Conservation (phyloP, 179 eudicot genomes). For the Silene coronaria region DNA sequence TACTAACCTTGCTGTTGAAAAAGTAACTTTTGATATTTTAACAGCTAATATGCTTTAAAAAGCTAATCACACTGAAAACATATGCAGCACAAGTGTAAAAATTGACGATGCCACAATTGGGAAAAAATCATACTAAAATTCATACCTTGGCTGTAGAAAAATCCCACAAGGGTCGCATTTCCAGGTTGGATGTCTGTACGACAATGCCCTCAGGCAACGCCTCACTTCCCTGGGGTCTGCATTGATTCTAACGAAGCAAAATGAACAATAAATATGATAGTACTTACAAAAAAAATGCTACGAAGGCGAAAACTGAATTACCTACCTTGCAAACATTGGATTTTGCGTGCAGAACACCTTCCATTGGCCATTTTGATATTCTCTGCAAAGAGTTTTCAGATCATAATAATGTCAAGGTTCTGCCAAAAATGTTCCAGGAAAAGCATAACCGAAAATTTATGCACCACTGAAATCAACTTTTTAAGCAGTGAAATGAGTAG, state of each 20-base stretch:
- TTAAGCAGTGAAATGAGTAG: not conserved
- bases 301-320: not conserved
- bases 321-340: slow-evolving; percentile 32
- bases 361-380: slow-evolving; percentile 34
- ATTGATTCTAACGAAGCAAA: slow-evolving; percentile 27
- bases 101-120: too few species aligned
- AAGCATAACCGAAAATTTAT: not conserved
- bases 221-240: slow-evolving; percentile 36
- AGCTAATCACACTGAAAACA: not conserved
- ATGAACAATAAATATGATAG: slow-evolving; percentile 11
- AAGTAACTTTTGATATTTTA: not conserved
- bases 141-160: slow-evolving; percentile 23
- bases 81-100: not conserved
- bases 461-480: not conserved
- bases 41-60: not conserved
- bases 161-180: slow-evolving; percentile 42
- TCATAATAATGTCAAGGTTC: slow-evolving; percentile 7
- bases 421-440: not conserved
- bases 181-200: slow-evolving; percentile 33
- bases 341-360: slow-evolving; percentile 18
- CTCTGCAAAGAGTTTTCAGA: slow-evolving; percentile 24
- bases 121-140: too few species aligned
- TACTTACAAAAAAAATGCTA: not conserved
- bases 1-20: not conserved
- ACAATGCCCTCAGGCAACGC: slow-evolving; percentile 40